Conservation (phyloP, 163 green algal species). For the Picocystis sp. region DNA sequence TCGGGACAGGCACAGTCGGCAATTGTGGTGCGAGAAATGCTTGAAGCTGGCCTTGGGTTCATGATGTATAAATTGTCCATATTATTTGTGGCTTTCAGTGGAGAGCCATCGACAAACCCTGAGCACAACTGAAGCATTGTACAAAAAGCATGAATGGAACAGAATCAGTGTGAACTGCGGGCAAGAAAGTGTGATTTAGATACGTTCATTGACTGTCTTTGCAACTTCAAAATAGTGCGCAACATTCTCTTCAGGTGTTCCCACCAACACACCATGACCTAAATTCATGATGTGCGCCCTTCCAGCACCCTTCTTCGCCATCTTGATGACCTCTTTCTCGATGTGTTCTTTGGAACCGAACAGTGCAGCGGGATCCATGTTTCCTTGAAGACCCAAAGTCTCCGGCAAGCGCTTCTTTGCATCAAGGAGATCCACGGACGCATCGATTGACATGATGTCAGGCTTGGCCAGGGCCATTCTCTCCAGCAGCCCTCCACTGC, state of each 20-base stretch:
- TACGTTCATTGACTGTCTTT: conserved; percentile 1
- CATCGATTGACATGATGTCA: conserved; percentile 32
- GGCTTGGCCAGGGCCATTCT: conserved; percentile 63
- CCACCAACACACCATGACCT: conserved; percentile 84
- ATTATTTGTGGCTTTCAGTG: too few species aligned
- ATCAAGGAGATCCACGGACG: conserved; percentile 4
- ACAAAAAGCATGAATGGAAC: too few species aligned
- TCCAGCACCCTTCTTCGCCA: conserved; percentile 27
- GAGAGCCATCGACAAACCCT: too few species aligned
- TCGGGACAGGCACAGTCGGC: too few species aligned
- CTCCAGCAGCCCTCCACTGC: conserved; percentile 69
- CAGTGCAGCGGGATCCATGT: conserved; percentile 85
- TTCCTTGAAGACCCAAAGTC: conserved; percentile 45
- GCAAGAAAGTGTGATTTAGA: too few species aligned
- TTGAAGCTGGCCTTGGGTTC: too few species aligned
- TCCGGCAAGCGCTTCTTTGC: neutral
- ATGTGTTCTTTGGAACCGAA: conserved; percentile 68
- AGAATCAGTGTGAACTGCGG: too few species aligned
- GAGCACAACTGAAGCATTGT: too few species aligned
- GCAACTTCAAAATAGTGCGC: conserved; percentile 64
- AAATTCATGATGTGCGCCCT: conserved; percentile 78
- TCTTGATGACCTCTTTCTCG: conserved; percentile 55
- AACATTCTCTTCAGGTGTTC: conserved; percentile 82
- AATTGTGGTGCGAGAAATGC: too few species aligned
- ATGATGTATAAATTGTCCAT: too few species aligned